These are phyloP conservation scores for Globisporangium viniferum DNA, from an alignment of 352 stramenopile species.

Conservation along the genomic window DNA sequence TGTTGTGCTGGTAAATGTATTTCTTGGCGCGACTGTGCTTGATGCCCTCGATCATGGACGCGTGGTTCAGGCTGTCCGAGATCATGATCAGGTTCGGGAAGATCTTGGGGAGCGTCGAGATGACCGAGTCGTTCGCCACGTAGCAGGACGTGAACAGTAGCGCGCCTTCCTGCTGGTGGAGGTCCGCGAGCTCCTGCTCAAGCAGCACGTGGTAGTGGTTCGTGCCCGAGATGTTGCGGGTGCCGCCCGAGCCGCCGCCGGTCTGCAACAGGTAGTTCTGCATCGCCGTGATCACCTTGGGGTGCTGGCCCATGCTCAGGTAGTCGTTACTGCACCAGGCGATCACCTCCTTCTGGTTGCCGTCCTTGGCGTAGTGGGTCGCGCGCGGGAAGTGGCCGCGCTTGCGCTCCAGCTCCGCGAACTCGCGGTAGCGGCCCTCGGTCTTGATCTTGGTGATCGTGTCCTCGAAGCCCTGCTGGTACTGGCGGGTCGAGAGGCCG, in stretches of 20 bases:
- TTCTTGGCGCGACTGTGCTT: constrained; percentile 75
- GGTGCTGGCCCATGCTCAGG: constrained; percentile 88
- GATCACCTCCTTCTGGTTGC: constrained; percentile 80
- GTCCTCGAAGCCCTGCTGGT: constrained; percentile 68
- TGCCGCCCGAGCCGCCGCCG: constrained; percentile 79
- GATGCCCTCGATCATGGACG: constrained; percentile 87
- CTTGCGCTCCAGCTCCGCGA: constrained; percentile 86
- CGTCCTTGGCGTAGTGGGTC: constrained; percentile 67
- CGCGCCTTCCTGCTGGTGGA: constrained; percentile 84
- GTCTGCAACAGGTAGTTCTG: constrained; percentile 79
- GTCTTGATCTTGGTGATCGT: constrained; percentile 83
- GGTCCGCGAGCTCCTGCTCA: constrained; percentile 77
- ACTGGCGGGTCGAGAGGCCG: constrained; percentile 53
- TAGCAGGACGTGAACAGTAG: constrained; percentile 90
- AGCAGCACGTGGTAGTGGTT: constrained; percentile 91
- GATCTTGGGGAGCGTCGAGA: constrained; percentile 87
- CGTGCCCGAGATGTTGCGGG: constrained; percentile 89
- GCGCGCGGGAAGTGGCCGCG: constrained; percentile 78
- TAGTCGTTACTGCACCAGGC: constrained; percentile 92
- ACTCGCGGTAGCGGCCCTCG: constrained; percentile 86
- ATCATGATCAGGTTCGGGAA: constrained; percentile 89
- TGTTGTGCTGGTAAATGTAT: constrained; percentile 87
- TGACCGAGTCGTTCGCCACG: constrained; percentile 89
- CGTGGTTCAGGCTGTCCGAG: constrained; percentile 90
- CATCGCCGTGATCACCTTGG: constrained; percentile 83